A percentile compares a stretch with the other conserved stretches of the same genome.
phyloP scores from a whole-genome alignment of 805 yeast species.

The Candida endomychidarum region DNA sequence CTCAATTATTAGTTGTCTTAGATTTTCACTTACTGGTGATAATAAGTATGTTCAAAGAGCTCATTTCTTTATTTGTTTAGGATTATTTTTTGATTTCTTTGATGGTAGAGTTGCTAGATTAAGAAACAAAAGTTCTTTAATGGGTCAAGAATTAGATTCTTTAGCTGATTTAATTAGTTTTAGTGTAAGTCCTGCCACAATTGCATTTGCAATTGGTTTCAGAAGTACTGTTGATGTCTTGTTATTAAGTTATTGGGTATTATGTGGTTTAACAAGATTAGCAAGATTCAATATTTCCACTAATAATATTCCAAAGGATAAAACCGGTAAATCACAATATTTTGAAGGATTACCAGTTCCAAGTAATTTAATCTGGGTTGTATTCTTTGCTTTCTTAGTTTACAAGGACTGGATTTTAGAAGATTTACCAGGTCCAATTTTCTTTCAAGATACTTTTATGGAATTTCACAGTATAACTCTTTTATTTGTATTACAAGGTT shows the following conservation, averaged over 20 bases:
- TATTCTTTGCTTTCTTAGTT: conserved; percentile 68
- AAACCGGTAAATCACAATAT: conserved; percentile 80
- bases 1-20: conserved; percentile 79
- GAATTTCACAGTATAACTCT: conserved; percentile 75
- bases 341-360: conserved; percentile 98
- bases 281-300: conserved; percentile 97
- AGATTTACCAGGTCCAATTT: conserved; percentile 64
- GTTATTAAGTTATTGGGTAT: conserved; percentile 76
- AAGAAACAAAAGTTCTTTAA: conserved; percentile 84
- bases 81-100: conserved; percentile 92
- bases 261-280: conserved; percentile 90
- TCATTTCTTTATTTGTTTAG: conserved; percentile 83
- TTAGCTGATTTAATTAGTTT: conserved; percentile 93
- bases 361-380: conserved; percentile 73
- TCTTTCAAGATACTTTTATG: conserved; percentile 52
- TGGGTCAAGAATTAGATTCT: conserved; percentile 98
- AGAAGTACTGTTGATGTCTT: conserved; percentile 80
- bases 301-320: conserved; percentile 87
- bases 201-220: conserved; percentile 89
- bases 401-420: conserved; percentile 48
- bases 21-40: conserved; percentile 72
- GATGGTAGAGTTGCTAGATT: conserved; percentile 97
- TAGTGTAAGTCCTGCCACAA: conserved; percentile 93
- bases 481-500: conserved; percentile 75
- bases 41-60: conserved; percentile 81